Base-by-base conservation (phyloP, 2,329 filamentous ascomycete species). In the Talaromyces sp. region DNA sequence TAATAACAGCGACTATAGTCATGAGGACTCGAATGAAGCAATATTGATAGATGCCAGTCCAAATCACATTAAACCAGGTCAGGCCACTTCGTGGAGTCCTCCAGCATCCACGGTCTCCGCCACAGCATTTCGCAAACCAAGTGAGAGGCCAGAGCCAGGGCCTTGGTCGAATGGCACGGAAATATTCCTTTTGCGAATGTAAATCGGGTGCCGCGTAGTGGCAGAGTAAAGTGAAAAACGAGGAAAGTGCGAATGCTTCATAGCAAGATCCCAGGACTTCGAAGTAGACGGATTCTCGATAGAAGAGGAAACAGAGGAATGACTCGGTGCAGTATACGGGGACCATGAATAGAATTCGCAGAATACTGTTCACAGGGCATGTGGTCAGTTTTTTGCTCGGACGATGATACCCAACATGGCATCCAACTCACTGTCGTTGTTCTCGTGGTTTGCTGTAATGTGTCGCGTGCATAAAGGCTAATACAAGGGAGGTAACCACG, bases 61-160 rank as follows among this genome's bases (percentile, higher is more conserved):
- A 95, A 70, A 93, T 84, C 66, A 87, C 86, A 75, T 96, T 96
- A 80, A 96, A 96, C 91, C 91, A 95, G 0, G 92, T 96, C 75
- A 96, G 79, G 1, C 92, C 92, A 76, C 90, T 95, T 69, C 85
- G 83, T 0, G 92, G 92, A n/a, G 85, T 89, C 69, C 91, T 85
- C 83, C 91, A 89, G 31, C 84, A 83, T 0, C 91, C 90, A 62
- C 85, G 81, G 66, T 90, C 77, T 39, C 90, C 89, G 43, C 90
- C 89, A 64, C 87, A 90, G 74, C 88, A 90, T 71, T 85, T 88
- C 69, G 88, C 86, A 66, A 91, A 82, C 85, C 89, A 91, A 68
- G 80, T 87, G 22, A 94, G 69, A 0, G 91, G 90, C 85, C 84
- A 87, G 13, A 94, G 85, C 92, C 92, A 96, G 57, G 86, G 85